Evolutionary conservation across 2,329 filamentous ascomycete genomes (phyloP), one percentile per base, ranked within the genome.

Genomic region (Fusarium xylarioides): DNA sequence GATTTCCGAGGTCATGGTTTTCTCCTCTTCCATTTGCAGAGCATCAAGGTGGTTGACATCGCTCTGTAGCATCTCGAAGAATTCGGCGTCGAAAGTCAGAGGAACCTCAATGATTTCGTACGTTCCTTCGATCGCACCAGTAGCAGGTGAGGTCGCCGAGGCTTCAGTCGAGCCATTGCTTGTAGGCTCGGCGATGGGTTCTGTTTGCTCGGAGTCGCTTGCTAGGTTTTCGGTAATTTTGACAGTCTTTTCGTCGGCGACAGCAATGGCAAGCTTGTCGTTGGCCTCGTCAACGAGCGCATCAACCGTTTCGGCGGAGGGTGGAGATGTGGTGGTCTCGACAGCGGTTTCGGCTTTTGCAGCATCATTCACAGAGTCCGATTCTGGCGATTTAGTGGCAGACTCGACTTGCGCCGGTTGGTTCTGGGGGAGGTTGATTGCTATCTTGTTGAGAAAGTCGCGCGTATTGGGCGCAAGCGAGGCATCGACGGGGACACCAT

Each of bases 41-140:
- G 84, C 84, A 71, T 93, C 92, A 7, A 97, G 84, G 49, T 89
- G 88, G 28, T 87, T 87, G 21, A 97, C 87, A 78, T 95, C 93
- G 47, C 85, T 88, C 76, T 93, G 90, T 12, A 97, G 87, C 44
- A 92, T 89, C 34, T 90, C 87, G 80, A 97, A 97, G 81, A 97
- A 97, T 78, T 95, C 90, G 26, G 88, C 87, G 77, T 96, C 94
- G 30, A 93, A 93, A 4, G 90, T 89, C 5, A 97, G 84, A 23
- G 93, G 92, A 11, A 97, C 88, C 79, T 95, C 91, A n/a, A 97
- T 80, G 15, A 75, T 81, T 66, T 83, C 80, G 53, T 79, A 79
- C 11, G 43, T 68, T 35, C 71, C 72, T 8, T 70, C 37, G 19
- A 46, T 56, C 26, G 38, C 23, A 28, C 69, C 59, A 23, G 30